Base-by-base conservation (phyloP, 441 rosid species). In the Gossypium trilobum region DNA sequence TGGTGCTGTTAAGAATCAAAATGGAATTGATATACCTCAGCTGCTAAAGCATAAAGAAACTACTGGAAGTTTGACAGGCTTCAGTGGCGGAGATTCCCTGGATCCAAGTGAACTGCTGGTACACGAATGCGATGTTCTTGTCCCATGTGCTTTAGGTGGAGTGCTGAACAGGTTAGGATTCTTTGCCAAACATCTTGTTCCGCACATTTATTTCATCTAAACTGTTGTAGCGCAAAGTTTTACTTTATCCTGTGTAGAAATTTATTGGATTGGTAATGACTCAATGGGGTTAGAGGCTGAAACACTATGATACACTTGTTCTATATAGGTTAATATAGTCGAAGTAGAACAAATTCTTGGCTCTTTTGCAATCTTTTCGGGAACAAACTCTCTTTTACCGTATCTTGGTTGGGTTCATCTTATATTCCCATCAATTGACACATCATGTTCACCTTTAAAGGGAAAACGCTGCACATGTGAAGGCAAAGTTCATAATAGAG, bases 61-160 rank as follows among this genome's bases (percentile, higher is more conserved):
- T 5, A 87, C 86, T 0, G 86, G 88, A 27, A 82, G 90, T 80
- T 79, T 95, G 76, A 80, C 75, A 51, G 77, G 85, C 66, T 95
- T 92, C 78, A 74, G 29, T 5, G 97, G 97, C 57, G 98, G 87
- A 72, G 96, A 92, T 4, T 68, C 86, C 42, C 82, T 89, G 92
- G 80, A 87, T 77, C 77, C 93, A 17, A 55, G 71, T 25, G 95
- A 87, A 75, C 61, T 95, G 52, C 85, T 95, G 11, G 85, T 80
- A 4, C 93, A 88, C 72, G 99, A 92, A 70, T 95, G 98, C 17
- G 99, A 95, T 81, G 98, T 95, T 74, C 99, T 95, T 22, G 81
- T 95, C 73, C 96, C 99, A 20, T 89, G 95, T 61, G 98, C 99
- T 78, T 80, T 95, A 73, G 98, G 97, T 23, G 98, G 99, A 75